These are phyloP conservation scores for Fusarium domesticum DNA, from an alignment of 2,329 filamentous ascomycete species.

Conservation along the genomic window DNA sequence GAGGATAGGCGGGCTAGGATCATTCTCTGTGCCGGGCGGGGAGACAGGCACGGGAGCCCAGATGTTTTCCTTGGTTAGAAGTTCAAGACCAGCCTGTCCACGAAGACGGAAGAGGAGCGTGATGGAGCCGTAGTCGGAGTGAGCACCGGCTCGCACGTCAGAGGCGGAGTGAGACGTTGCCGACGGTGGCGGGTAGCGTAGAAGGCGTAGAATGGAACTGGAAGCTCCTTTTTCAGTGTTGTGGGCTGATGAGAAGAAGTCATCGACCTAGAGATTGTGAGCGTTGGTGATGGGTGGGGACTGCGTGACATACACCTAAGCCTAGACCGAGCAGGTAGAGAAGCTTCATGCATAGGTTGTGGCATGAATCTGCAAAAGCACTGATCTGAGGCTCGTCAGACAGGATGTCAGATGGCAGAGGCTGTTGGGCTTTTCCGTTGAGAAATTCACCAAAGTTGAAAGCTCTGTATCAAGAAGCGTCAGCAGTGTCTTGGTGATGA, in stretches of 20 bases:
- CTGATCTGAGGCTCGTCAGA: constrained; percentile 59
- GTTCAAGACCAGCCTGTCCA: constrained; percentile 83
- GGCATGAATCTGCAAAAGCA: constrained; percentile 68
- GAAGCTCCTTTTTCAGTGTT: constrained; percentile 44
- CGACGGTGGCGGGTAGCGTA: constrained; percentile 64
- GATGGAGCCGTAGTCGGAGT: constrained; percentile 78
- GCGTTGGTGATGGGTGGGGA: constrained; percentile 5
- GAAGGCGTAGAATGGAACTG: constrained; percentile 62
- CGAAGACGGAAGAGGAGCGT: constrained; percentile 81
- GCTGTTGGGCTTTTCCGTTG: constrained; percentile 68
- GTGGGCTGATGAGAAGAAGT: constrained; percentile 56
- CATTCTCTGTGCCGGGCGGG: constrained; percentile 57
- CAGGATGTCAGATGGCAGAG: constrained; percentile 64
- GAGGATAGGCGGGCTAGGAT: constrained; percentile 70
- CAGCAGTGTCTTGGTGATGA: background rate
- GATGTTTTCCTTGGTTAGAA: constrained; percentile 56
- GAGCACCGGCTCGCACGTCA: constrained; percentile 84
- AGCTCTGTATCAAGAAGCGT: constrained; percentile 52
- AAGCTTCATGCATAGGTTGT: constrained; percentile 67
- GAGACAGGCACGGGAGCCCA: constrained; percentile 67
- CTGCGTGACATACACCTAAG: constrained; percentile 52
- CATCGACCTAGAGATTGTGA: constrained; percentile 37
- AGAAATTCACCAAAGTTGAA: constrained; percentile 88
- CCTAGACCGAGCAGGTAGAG: constrained; percentile 76
- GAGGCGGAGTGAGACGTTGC: constrained; percentile 42